Evolutionary conservation across 1,284 basidiomycete species (phyloP).

Genomic region (Pyrrhoderma noxium): DNA sequence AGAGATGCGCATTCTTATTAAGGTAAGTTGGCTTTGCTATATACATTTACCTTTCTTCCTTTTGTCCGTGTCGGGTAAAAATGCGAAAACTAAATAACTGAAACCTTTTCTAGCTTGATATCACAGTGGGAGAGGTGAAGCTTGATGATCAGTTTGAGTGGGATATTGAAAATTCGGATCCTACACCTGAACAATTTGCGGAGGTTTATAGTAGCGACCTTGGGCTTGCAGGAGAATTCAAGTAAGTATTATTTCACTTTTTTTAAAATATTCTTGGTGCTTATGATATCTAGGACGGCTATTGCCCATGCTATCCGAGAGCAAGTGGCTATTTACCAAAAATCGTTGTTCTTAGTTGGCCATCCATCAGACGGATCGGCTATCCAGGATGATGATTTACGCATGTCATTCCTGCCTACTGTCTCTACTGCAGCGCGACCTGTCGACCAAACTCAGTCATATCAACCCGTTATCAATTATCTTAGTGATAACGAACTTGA

Average conservation of each 20-base stretch:
- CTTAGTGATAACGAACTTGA: conserved; percentile 87
- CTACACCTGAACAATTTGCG: conserved; percentile 91
- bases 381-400: conserved; percentile 88
- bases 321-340: conserved; percentile 88
- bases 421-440: conserved; percentile 64
- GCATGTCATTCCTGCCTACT: conserved; percentile 81
- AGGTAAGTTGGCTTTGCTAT: conserved; percentile 48
- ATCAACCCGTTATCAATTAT: conserved; percentile 85
- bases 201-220: conserved; percentile 83
- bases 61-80: too few relatives aligned
- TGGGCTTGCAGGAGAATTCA: conserved; percentile 89
- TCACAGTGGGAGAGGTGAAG: conserved; percentile 90
- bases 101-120: conserved; percentile 66
- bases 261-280: conserved; percentile 15
- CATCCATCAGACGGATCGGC: conserved; percentile 76
- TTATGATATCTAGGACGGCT: conserved; percentile 61
- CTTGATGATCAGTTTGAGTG: conserved; percentile 98
- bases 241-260: conserved; percentile 42
- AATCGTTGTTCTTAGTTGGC: conserved; percentile 87
- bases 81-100: neutral
- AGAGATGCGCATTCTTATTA: conserved; percentile 87
- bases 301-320: conserved; percentile 95
- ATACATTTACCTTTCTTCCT: conserved; percentile 9
- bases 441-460: conserved; percentile 68
- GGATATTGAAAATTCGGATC: conserved; percentile 78